Evolutionary conservation across 805 yeast species (phyloP).

Genomic region (Cyberlindnera nakhonratchasimensis): DNA sequence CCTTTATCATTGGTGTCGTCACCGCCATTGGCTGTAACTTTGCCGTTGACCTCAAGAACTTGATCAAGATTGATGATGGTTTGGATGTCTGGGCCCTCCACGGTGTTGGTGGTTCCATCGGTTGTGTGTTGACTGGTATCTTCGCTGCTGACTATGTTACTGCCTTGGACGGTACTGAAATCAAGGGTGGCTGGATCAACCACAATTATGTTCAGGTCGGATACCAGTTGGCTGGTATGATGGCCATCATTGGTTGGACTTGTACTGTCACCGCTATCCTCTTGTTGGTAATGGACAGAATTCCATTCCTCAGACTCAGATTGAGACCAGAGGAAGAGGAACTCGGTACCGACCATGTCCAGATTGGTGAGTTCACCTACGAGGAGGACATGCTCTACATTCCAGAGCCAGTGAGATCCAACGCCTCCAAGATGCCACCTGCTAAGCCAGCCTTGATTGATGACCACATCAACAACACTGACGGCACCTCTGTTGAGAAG

Average conservation of each 20-base stretch:
- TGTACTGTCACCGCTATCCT: conserved; percentile 69
- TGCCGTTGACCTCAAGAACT: conserved; percentile 75
- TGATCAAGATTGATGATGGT: conserved; percentile 85
- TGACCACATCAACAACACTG: conserved; percentile 33
- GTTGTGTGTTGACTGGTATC: conserved; percentile 82
- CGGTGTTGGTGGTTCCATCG: conserved; percentile 89
- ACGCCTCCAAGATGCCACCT: conserved; percentile 30
- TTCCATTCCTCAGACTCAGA: conserved; percentile 81
- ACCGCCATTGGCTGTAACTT: conserved; percentile 78
- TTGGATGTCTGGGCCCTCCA: conserved; percentile 91
- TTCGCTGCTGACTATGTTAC: conserved; percentile 91
- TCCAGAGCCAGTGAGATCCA: conserved; percentile 76
- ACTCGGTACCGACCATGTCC: conserved; percentile 82
- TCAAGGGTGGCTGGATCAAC: conserved; percentile 86
- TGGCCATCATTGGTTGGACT: conserved; percentile 72
- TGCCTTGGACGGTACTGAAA: conserved; percentile 70
- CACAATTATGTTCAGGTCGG: conserved; percentile 82
- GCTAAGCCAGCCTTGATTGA: conserved; percentile 31
- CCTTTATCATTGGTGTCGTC: conserved; percentile 78
- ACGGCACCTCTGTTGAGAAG: conserved; percentile 18
- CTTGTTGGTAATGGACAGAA: conserved; percentile 60
- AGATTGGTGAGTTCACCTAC: conserved; percentile 86
- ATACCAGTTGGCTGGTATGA: conserved; percentile 78
- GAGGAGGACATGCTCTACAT: conserved; percentile 62
- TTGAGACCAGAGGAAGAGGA: conserved; percentile 84